Base-by-base conservation (phyloP, 1,284 basidiomycete species). In the Fomitiporia mediterranea region DNA sequence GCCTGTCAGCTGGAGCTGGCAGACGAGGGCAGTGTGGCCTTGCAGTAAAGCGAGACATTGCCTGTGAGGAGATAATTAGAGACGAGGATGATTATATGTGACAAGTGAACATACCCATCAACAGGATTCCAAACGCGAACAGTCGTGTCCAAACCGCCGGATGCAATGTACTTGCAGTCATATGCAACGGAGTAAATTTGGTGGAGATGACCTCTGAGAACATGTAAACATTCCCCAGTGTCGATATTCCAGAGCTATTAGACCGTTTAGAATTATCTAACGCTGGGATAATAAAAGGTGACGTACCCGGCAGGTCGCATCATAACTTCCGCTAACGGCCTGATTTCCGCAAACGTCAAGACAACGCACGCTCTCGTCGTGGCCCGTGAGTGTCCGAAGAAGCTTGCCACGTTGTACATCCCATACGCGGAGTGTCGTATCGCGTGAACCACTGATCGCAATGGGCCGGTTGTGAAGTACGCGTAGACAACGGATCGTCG, bases 151-250 rank as follows among this genome's bases (percentile, higher is more conserved):
- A 98, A 74, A 40, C 89, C 91, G 2, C 95, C 96, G 4, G 91
- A 92, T 0, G 89, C 93, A 34, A 98, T 81, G 27, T 84, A 77
- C 23, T 83, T 73, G 1, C 96, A 95, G 66, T 98, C 94, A 62
- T 94, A 98, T 0, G 94, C 93, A 21, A 98, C 88, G 0, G 89
- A 86, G 67, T 98, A 98, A 38, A 99, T 91, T 71, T 96, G 91
- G 66, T 92, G 87, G 60, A 86, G 84, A 69, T 99, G 96, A 0
- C 96, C 96, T n/a, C 79, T 68, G 37, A 98, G 82, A 21, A 92
- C 81, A 58, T 91, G 89, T 38, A 96, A 63, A 68, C 94, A 97
- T 66, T 85, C 81, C 9, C 92, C 91, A 0, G 88, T 92, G 64
- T 94, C 91, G 9, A 90, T 71, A 63, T 93, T 75, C 91, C 91